Conservation (phyloP, 2,329 filamentous ascomycete species). For the Pseudogymnoascus sp. region DNA sequence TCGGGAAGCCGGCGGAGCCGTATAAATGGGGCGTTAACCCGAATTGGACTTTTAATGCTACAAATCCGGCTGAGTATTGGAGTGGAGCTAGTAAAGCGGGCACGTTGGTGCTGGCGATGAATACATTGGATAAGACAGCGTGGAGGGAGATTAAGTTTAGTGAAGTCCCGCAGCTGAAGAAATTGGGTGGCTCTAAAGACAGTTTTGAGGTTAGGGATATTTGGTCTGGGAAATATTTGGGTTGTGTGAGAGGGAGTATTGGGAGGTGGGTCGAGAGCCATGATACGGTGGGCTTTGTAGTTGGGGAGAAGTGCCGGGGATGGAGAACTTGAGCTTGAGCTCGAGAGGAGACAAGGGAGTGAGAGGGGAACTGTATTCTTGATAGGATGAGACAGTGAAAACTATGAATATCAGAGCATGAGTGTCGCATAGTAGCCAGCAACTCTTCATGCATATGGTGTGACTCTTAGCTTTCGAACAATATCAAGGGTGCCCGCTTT, state of each 20-base stretch:
- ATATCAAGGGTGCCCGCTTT: too few species aligned
- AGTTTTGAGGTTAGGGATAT: conserved; percentile 37
- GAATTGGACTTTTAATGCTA: conserved; percentile 43
- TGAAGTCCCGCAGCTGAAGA: conserved; percentile 37
- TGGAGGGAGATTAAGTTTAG: conserved; percentile 34
- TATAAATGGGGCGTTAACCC: conserved; percentile 42
- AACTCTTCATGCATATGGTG: too few species aligned
- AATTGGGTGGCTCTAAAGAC: conserved; percentile 12
- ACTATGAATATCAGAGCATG: too few species aligned
- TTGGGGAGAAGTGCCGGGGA: conserved; percentile 24
- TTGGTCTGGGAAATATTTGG: conserved; percentile 39
- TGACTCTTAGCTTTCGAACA: too few species aligned
- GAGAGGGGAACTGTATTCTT: neutral
- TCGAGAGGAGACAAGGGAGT: conserved; percentile 13
- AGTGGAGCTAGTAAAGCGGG: conserved; percentile 37
- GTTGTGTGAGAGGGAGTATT: conserved; percentile 27
- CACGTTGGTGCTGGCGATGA: conserved; percentile 40
- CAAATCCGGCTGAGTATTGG: conserved; percentile 44
- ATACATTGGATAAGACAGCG: conserved; percentile 30
- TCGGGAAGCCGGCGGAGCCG: conserved; percentile 36
- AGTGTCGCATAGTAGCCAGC: too few species aligned
- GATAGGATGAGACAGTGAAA: too few species aligned
- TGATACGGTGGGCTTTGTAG: conserved; percentile 27
- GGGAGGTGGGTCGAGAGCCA: conserved; percentile 28
- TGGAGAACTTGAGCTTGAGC: conserved; percentile 26